Base-by-base conservation (phyloP, 805 yeast species). In the Pichia heedii region DNA sequence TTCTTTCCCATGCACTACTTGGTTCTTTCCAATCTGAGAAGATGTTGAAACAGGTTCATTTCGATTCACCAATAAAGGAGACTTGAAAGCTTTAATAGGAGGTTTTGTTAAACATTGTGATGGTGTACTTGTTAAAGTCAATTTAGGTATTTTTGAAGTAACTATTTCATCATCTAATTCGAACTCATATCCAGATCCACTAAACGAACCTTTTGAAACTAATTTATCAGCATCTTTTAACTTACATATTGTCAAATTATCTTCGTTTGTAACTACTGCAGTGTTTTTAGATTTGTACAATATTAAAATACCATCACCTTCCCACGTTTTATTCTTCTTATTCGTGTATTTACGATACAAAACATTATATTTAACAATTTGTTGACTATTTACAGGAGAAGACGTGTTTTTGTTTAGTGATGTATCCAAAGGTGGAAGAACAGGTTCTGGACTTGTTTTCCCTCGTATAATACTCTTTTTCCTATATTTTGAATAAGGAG, bases 291-390 rank as follows among this genome's bases (percentile, higher is more conserved):
- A 20, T 4, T 20, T 16, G n/a, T 61, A 55, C 2, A 70, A 56
- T 0, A 62, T 52, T 15, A 82, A 64, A 29, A 65, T 61, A 0
- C 96, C 97, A 63, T 93, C 97, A 2, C 95, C 95, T 43, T 86
- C 94, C 98, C 98, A 93, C 0, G 87, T 79, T 58, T 89, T 89
- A 60, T 88, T 79, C 68, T 90, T 87, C 62, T 84, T 86, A 27
- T 65, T 69, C 0, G 90, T 68, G 35, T 70, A 69, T 58, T 86
- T 87, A 29, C 98, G 67, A 73, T 81, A 84, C 50, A 84, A 71
- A 6, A 78, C 76, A 21, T 55, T 49, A 50, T 54, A 66, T 10
- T 29, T 41, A 13, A 29, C 32, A 29, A 15, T 29, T 10, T 29
- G 9, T 7, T 29, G 12, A 15, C 7, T 29, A 13, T 29, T 29